These are phyloP conservation scores for Rhodotorula paludigena DNA, from an alignment of 768 basidiomycete genomes.

Conservation along the genomic window DNA sequence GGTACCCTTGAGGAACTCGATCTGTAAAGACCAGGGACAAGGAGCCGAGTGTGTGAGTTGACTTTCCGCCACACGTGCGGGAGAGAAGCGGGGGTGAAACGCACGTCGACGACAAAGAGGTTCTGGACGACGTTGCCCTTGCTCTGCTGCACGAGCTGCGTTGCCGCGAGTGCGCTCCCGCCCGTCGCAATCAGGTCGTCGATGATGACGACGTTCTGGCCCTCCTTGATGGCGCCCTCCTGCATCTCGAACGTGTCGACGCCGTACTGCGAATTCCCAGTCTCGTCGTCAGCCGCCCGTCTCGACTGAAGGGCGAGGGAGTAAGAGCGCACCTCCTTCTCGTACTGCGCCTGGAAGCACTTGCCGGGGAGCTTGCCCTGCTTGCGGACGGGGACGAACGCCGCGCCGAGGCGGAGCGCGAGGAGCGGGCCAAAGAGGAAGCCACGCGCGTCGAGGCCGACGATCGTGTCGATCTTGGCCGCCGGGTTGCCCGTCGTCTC, in stretches of 20 bases:
- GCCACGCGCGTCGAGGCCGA: conserved; percentile 81
- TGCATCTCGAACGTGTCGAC: conserved; percentile 98
- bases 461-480: conserved; percentile 64
- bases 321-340: conserved; percentile 61
- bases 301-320: background rate
- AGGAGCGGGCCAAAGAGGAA: conserved; percentile 91
- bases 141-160: conserved; percentile 73
- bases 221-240: conserved; percentile 70
- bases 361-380: conserved; percentile 88
- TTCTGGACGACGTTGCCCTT: conserved; percentile 86
- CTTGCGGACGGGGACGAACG: conserved; percentile 94
- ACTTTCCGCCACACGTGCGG: no score
- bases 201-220: conserved; percentile 77
- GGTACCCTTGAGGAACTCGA: conserved; percentile 62
- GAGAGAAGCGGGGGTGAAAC: background rate
- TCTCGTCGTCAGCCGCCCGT: background rate
- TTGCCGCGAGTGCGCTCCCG: conserved; percentile 88
- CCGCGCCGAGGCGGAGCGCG: conserved; percentile 81
- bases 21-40: background rate
- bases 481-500: conserved; percentile 32
- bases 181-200: conserved; percentile 99
- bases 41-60: no score
- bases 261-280: conserved; percentile 14
- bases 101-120: conserved; percentile 77
- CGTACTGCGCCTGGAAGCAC: conserved; percentile 67